A percentile compares a stretch with the other conserved stretches of the same genome.
Conservation (phyloP, 1,284 basidiomycete species). For the Ceratorhiza oryzae-sativae region DNA sequence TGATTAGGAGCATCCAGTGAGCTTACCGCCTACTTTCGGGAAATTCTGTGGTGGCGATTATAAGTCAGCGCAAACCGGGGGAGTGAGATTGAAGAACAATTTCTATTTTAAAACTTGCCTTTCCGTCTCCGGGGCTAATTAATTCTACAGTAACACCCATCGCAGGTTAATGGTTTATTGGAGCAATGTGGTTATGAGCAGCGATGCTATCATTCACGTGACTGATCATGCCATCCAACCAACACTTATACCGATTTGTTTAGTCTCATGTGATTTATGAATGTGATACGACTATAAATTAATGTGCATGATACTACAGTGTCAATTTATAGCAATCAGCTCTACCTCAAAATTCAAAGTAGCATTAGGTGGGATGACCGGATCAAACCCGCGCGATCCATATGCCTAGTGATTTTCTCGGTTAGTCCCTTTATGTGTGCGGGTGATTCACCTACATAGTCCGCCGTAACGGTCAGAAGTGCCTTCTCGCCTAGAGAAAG, state of each 20-base stretch:
- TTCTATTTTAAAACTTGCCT: conserved; percentile 36
- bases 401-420: conserved; percentile 40
- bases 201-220: conserved; percentile 22
- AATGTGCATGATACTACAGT: not conserved
- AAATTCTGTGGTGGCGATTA: conserved; percentile 48
- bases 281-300: not conserved
- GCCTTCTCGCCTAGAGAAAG: conserved; percentile 83
- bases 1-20: no score
- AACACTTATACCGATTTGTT: no score
- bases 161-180: not conserved
- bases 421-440: not conserved
- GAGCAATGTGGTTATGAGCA: not conserved
- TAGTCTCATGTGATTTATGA: no score
- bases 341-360: conserved; percentile 47
- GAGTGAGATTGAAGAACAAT: not conserved
- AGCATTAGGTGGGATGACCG: conserved; percentile 45
- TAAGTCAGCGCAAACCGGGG: not conserved
- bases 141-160: conserved; percentile 59
- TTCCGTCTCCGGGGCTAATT: conserved; percentile 56
- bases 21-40: conserved; percentile 62
- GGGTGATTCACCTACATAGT: conserved; percentile 62
- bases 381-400: conserved; percentile 42
- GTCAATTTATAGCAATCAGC: conserved; percentile 43
- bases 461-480: conserved; percentile 66
- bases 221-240: conserved; percentile 14